Evolutionary conservation across 208 protist species (phyloP).

Genomic region (Sergeia podlipaevii): DNA sequence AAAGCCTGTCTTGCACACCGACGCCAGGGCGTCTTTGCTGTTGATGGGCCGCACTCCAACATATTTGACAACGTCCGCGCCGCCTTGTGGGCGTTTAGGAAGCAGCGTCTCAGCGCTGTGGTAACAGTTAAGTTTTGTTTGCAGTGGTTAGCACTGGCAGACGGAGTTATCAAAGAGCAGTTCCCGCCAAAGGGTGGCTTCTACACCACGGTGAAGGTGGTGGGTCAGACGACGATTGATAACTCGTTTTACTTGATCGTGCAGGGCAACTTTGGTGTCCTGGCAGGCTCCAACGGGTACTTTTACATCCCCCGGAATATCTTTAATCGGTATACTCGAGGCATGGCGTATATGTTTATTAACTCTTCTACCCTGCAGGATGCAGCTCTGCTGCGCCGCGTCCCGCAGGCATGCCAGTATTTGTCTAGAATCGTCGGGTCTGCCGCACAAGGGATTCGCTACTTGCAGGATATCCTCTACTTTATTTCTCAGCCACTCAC

Average conservation of each 20-base stretch:
- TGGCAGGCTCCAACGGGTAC: conserved; percentile 41
- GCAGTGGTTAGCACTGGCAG: conserved; percentile 45
- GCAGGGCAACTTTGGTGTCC: conserved; percentile 65
- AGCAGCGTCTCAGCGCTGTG: conserved; percentile 52
- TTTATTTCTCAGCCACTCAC: too few relatives aligned
- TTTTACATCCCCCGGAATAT: conserved; percentile 66
- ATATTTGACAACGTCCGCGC: conserved; percentile 75
- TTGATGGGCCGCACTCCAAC: conserved; percentile 67
- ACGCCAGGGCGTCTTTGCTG: conserved; percentile 40
- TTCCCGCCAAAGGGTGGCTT: conserved; percentile 39
- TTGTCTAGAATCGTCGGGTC: too few relatives aligned
- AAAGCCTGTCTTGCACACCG: conserved; percentile 44
- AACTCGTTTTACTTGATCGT: conserved; percentile 71
- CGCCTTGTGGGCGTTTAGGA: conserved; percentile 69
- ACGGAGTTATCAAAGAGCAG: conserved; percentile 71
- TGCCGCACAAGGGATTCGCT: too few relatives aligned
- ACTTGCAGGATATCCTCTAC: too few relatives aligned
- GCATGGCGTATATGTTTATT: conserved; percentile 56
- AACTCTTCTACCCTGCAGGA: conserved; percentile 20
- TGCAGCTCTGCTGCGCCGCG: background rate
- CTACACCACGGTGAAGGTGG: conserved; percentile 71
- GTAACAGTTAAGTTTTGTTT: conserved; percentile 57
- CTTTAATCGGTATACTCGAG: conserved; percentile 38
- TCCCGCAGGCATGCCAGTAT: background rate
- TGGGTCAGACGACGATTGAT: conserved; percentile 53